Conservation (phyloP, 163 green algal species). For the Chloromonas sp. region DNA sequence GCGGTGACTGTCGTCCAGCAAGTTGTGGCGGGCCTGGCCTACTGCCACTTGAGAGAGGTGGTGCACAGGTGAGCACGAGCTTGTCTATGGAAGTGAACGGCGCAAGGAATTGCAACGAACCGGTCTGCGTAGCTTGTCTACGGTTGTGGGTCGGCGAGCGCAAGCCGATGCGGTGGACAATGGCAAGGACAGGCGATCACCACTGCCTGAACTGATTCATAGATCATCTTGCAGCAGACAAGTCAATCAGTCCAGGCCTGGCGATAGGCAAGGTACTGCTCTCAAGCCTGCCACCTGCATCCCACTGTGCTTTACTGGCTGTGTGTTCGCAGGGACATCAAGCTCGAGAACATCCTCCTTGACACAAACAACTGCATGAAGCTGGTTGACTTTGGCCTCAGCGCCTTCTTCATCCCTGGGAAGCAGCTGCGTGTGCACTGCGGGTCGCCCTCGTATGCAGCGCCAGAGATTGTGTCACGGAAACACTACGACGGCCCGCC, state of each 20-base stretch:
- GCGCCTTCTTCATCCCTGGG: conserved; percentile 53
- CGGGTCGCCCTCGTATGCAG: conserved; percentile 68
- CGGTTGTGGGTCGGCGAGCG: no score
- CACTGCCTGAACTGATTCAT: no score
- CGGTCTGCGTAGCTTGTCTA: no score
- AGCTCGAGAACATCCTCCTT: conserved; percentile 52
- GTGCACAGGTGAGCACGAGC: conserved; percentile 14
- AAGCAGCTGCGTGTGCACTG: conserved; percentile 74
- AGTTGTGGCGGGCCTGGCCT: conserved; percentile 55
- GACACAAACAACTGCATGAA: conserved; percentile 46
- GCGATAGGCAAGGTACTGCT: no score
- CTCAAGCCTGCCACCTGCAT: no score
- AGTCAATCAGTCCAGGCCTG: no score
- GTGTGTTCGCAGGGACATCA: conserved; percentile 13
- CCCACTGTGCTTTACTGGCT: neutral
- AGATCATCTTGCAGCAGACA: no score
- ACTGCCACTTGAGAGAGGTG: conserved; percentile 64
- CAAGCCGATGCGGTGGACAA: no score
- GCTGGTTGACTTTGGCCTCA: conserved; percentile 68
- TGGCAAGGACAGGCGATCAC: no score
- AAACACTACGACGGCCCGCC: conserved; percentile 71
- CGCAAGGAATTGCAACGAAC: no score
- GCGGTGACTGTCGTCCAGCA: conserved; percentile 52
- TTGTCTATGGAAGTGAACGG: no score
- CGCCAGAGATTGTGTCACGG: conserved; percentile 75